Evolutionary conservation across 1,284 basidiomycete genomes (phyloP).

Genomic region (Puccinia horiana): DNA sequence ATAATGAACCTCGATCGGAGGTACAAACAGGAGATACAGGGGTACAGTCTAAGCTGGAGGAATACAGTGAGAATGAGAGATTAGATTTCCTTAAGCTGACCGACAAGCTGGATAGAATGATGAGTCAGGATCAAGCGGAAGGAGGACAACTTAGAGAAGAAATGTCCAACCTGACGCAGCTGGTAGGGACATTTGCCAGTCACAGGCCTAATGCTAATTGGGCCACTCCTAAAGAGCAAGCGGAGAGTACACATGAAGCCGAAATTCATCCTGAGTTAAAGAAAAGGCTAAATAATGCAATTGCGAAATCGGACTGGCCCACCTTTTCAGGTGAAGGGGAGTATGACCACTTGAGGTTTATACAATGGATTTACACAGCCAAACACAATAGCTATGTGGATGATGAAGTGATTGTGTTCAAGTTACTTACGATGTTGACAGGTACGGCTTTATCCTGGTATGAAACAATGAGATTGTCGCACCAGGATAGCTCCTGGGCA

Average conservation of each 20-base stretch:
- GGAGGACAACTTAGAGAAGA: neutral
- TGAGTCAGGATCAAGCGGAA: neutral
- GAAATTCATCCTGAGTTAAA: neutral
- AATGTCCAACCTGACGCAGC: neutral
- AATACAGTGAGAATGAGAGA: neutral
- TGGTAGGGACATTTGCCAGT: too few relatives aligned
- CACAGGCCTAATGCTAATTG: too few relatives aligned
- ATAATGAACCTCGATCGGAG: too few relatives aligned
- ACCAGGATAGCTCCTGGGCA: neutral
- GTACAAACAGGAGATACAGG: too few relatives aligned
- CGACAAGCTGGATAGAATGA: neutral
- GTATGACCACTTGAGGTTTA: neutral
- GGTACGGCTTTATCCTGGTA: neutral
- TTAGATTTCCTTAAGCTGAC: neutral
- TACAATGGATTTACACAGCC: neutral
- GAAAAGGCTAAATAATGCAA: neutral
- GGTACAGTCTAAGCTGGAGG: too few relatives aligned
- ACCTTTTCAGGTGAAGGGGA: neutral
- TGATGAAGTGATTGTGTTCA: neutral
- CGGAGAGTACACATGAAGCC: too few relatives aligned
- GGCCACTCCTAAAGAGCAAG: too few relatives aligned
- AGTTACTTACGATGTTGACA: neutral
- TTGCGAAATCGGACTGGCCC: neutral
- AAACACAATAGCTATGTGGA: neutral
- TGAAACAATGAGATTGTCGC: neutral